Evolutionary conservation across 1,284 basidiomycete genomes (phyloP).

Genomic region (Ceratobasidium sp.): DNA sequence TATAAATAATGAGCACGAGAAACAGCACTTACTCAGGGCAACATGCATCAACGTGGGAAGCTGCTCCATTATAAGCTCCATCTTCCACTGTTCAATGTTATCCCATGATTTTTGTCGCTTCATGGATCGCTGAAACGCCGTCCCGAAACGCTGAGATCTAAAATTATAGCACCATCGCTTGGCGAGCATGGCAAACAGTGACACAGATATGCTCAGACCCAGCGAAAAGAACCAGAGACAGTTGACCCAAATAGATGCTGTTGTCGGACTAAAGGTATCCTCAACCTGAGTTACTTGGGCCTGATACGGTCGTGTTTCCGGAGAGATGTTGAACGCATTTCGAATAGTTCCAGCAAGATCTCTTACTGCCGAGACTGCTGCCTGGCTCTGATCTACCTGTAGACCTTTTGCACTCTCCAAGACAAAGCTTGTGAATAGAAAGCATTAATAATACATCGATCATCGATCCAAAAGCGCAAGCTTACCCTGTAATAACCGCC

Average conservation of each 20-base stretch:
- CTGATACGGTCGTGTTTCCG: background rate
- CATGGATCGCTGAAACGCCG: background rate
- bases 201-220: background rate
- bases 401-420: constrained; percentile 10
- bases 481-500: constrained; percentile 7
- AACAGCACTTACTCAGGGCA: constrained; percentile 5
- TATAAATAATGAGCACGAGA: too few species aligned
- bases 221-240: constrained; percentile 4
- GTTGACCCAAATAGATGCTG: constrained; percentile 7
- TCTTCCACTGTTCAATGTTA: background rate
- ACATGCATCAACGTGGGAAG: constrained; percentile 19
- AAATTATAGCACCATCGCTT: constrained; percentile 21
- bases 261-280: background rate
- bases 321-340: background rate
- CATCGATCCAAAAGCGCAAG: background rate
- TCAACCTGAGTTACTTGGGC: background rate
- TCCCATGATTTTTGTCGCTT: constrained; percentile 3
- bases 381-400: background rate
- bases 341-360: background rate
- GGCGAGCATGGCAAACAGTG: constrained; percentile 25
- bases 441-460: too few species aligned
- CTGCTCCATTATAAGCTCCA: background rate
- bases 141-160: background rate
- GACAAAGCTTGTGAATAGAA: background rate
- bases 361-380: background rate